Evolutionary conservation across 805 yeast species (phyloP).

Genomic region (Metschnikowia chrysomelidarum): DNA sequence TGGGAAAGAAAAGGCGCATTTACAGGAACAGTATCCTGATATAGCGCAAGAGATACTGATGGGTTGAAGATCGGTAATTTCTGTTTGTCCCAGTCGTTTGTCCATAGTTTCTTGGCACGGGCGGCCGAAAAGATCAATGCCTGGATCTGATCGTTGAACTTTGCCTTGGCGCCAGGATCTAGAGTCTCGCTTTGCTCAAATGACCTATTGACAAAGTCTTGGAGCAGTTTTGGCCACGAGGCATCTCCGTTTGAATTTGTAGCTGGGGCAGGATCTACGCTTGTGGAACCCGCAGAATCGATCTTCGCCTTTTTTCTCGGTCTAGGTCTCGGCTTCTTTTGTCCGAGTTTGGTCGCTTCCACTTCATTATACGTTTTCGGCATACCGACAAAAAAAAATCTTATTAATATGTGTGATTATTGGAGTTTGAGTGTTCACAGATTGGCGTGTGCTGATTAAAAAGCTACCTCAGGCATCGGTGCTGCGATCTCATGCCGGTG

Average conservation of each 20-base stretch:
- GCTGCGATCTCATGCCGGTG: too few species aligned
- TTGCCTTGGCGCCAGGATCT: constrained; percentile 31
- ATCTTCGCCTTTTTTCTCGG: not conserved
- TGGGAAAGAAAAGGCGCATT: too few species aligned
- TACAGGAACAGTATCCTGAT: constrained; percentile 9
- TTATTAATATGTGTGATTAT: too few species aligned
- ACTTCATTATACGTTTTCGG: constrained; percentile 26
- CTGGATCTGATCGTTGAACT: constrained; percentile 51
- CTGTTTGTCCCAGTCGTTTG: constrained; percentile 54
- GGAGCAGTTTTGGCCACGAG: constrained; percentile 56
- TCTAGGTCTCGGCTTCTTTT: constrained; percentile 1
- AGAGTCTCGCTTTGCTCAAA: constrained; percentile 40
- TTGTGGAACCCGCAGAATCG: not conserved
- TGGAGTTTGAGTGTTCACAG: too few species aligned
- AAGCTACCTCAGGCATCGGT: too few species aligned
- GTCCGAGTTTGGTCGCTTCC: constrained; percentile 17
- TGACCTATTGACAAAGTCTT: constrained; percentile 47
- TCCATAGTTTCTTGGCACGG: constrained; percentile 39
- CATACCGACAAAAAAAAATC: too few species aligned
- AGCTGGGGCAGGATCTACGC: not conserved
- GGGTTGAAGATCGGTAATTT: constrained; percentile 45
- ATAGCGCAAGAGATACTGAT: constrained; percentile 8
- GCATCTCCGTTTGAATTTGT: constrained; percentile 1
- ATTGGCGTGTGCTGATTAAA: too few species aligned
- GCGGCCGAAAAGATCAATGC: constrained; percentile 49